Percentiles rank a stretch among this genome's conserved stretches.
phyloP scores from a whole-genome alignment of 495 filamentous ascomycete species.

The Neurospora sp. region DNA sequence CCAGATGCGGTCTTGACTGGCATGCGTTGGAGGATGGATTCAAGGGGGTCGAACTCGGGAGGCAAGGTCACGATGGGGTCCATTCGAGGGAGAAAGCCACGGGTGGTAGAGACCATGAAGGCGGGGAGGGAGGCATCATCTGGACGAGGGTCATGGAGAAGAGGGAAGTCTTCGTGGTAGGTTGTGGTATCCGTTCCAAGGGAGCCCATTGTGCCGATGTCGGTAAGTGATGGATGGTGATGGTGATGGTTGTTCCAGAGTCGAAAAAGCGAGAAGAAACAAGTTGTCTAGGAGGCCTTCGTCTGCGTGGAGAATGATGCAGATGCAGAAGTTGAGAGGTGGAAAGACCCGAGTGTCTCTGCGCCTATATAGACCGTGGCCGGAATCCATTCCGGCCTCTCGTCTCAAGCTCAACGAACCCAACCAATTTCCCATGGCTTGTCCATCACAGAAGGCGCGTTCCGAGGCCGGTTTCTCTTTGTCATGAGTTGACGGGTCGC shows the following conservation, averaged over 20 bases:
- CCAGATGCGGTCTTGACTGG: slow-evolving; percentile 62
- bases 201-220: slow-evolving; percentile 28
- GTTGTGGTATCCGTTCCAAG: slow-evolving; percentile 14
- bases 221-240: slow-evolving; percentile 9
- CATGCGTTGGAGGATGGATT: slow-evolving; percentile 61
- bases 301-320: slow-evolving; percentile 3
- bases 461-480: slow-evolving; percentile 16
- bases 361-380: slow-evolving; percentile 48
- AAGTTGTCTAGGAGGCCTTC: background rate
- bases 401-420: background rate
- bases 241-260: background rate
- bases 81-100: slow-evolving; percentile 66
- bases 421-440: background rate
- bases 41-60: slow-evolving; percentile 55
- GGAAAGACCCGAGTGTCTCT: slow-evolving; percentile 24
- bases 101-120: slow-evolving; percentile 79
- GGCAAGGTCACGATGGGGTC: slow-evolving; percentile 55
- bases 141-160: slow-evolving; percentile 31
- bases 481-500: slow-evolving; percentile 9
- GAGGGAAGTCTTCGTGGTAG: slow-evolving; percentile 16
- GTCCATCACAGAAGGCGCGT: background rate
- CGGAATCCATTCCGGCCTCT: slow-evolving; percentile 55
- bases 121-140: slow-evolving; percentile 49
- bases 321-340: slow-evolving; percentile 7
- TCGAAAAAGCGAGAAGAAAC: background rate